Base-by-base conservation (phyloP, 352 stramenopile genomes). In the Phytophthora uliginosa region DNA sequence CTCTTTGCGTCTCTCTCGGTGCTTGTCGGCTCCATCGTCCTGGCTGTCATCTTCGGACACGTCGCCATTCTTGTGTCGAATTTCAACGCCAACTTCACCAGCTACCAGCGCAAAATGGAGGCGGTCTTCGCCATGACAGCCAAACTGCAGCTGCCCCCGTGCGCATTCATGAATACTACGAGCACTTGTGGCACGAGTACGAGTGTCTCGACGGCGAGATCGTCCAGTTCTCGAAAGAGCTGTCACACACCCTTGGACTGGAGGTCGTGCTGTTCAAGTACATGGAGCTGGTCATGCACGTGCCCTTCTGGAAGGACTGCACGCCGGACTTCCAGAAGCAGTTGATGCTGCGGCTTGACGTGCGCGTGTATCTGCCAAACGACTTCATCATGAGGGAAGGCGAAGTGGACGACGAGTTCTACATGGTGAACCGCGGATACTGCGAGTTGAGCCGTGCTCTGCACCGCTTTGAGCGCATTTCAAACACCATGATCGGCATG, bases 91-190 rank as follows among this genome's bases (percentile, higher is more conserved):
- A 86, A 84, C 24, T 63, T 62, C 9, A 89, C 81, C 0, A 78
- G 66, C 31, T 94, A 92, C 58, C 74, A 89, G 38, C 82, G 76
- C 28, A 93, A 93, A 52, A 88, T 91, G 82, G 86, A 93, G 53
- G 57, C 67, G 24, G 78, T 94, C 0, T 83, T 90, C 26, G 81
- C 82, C 1, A 73, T 82, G 59, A 94, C 90, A 63, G 63, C 53
- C 3, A 89, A 92, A 33, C 50, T 91, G 15, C 59, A 82, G n/a
- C 71, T 94, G 0, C 86, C 86, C 0, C 15, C 48, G 0, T 33
- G 18, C 74, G 86, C 20, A 88, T 93, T 9, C 79, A 83, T 20
- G 71, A 86, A 50, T 93, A 92, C 52, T 94, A 93, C 56, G 81
- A 84, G 22, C 81, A 93, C 63, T 58, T 94, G 22, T 90, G 81